Percentiles rank a stretch among this genome's conserved stretches.
Evolutionary conservation across 2,329 filamentous ascomycete species (phyloP).

Genomic region (Monosporascus ibericus): DNA sequence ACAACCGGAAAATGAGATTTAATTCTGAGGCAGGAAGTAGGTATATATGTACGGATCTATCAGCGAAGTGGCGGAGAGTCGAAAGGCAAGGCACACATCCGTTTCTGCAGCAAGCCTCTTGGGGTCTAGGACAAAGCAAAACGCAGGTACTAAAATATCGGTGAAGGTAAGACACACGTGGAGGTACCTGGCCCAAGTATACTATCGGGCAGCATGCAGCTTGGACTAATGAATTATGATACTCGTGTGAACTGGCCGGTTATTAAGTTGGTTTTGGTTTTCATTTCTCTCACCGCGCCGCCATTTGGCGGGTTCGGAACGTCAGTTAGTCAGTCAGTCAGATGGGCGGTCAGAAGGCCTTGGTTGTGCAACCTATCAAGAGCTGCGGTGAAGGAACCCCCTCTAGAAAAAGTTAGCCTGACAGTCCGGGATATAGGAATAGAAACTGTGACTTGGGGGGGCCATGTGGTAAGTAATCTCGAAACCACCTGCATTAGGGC

Average conservation of each 20-base stretch:
- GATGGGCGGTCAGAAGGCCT: background rate
- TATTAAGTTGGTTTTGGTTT: background rate
- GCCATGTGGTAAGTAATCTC: too few relatives aligned
- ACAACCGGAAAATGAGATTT: conserved; percentile 11
- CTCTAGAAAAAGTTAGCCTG: background rate
- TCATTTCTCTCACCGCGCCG: background rate
- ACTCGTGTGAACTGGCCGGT: background rate
- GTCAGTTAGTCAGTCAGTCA: background rate
- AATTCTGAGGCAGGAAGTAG: conserved; percentile 13
- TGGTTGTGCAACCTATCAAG: background rate
- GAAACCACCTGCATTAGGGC: background rate
- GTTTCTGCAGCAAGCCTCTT: conserved; percentile 28
- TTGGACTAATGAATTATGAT: background rate
- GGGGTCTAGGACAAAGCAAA: conserved; percentile 22
- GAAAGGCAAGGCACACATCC: conserved; percentile 14
- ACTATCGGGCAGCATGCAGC: background rate
- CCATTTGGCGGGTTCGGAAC: background rate
- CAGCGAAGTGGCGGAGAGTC: conserved; percentile 21
- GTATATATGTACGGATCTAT: conserved; percentile 16
- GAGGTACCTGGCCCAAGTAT: background rate
- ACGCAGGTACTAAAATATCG: conserved; percentile 24
- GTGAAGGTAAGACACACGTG: conserved; percentile 28
- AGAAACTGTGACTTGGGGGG: too few relatives aligned
- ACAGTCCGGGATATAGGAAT: too few relatives aligned
- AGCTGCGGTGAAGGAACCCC: background rate